Conservation (phyloP, 179 eudicot species). For the Vitellaria paradoxa region DNA sequence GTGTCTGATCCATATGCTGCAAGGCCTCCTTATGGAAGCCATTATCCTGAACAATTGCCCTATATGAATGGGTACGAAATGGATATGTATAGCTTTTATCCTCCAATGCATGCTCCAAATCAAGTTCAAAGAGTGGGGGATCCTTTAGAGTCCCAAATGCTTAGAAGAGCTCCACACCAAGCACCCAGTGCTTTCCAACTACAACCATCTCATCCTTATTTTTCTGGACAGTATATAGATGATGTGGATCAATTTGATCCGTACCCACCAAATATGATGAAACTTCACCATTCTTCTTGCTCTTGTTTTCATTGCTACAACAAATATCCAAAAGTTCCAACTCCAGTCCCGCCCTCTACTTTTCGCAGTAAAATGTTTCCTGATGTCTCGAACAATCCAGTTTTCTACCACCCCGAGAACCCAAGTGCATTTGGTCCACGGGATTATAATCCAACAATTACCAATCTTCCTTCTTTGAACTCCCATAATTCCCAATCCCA, state of each 20-base stretch:
- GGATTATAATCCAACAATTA: constrained; percentile 30
- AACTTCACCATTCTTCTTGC: constrained; percentile 56
- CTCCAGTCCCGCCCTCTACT: constrained; percentile 37
- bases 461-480: constrained; percentile 29
- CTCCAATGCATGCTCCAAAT: constrained; percentile 29
- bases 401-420: constrained; percentile 36
- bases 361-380: constrained; percentile 41
- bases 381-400: constrained; percentile 34
- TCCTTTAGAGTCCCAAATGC: constrained; percentile 48
- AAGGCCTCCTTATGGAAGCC: constrained; percentile 41
- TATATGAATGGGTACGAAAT: constrained; percentile 28
- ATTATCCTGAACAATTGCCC: constrained; percentile 41
- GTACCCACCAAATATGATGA: constrained; percentile 29
- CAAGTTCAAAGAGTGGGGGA: constrained; percentile 41
- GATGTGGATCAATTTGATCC: constrained; percentile 42
- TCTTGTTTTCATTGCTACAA: constrained; percentile 61
- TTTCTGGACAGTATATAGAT: constrained; percentile 38
- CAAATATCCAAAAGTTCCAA: constrained; percentile 32
- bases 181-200: constrained; percentile 33
- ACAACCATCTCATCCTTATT: constrained; percentile 30
- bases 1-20: constrained; percentile 32
- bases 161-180: constrained; percentile 43
- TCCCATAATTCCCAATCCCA: constrained; percentile 40
- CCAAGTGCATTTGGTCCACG: constrained; percentile 31
- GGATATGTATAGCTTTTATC: constrained; percentile 32